Conservation (phyloP, 2,329 filamentous ascomycete genomes). For the Monosporascus sp. region DNA sequence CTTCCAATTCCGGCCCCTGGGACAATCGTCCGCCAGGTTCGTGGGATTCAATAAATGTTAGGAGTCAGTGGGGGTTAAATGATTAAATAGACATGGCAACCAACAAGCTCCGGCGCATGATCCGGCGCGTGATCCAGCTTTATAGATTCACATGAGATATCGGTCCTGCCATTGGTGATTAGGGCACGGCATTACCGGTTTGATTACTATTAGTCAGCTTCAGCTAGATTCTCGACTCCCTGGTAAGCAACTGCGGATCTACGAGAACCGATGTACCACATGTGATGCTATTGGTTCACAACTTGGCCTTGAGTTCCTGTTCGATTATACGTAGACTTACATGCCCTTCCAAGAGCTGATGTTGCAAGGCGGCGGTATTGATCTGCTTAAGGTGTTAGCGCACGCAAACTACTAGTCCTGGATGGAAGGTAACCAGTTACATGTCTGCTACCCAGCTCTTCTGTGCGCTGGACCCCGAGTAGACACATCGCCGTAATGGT, state of each 20-base stretch:
- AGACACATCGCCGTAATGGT: conserved; percentile 21
- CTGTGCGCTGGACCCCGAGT: conserved; percentile 17
- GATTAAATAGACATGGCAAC: too few species aligned
- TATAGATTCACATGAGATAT: too few species aligned
- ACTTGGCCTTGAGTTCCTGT: not conserved
- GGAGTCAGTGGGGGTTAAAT: too few species aligned
- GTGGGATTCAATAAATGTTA: too few species aligned
- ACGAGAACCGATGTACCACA: not conserved
- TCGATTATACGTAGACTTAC: not conserved
- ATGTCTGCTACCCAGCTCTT: conserved; percentile 16
- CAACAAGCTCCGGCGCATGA: too few species aligned
- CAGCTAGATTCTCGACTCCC: too few species aligned
- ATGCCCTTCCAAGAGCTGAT: not conserved
- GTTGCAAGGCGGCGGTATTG: not conserved
- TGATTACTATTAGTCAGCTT: too few species aligned
- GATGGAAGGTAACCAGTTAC: conserved; percentile 9
- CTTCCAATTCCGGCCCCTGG: too few species aligned
- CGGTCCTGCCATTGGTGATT: too few species aligned
- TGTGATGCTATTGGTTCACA: not conserved
- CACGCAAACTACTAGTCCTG: not conserved
- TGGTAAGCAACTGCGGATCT: not conserved
- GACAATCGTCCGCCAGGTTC: too few species aligned
- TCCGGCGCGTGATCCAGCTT: too few species aligned
- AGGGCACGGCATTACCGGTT: too few species aligned
- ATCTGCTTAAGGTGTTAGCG: not conserved